A percentile compares a stretch with the other conserved stretches of the same genome.
phyloP scores from a whole-genome alignment of 202 grass and related monocot genomes.

The Zizania palustris region DNA sequence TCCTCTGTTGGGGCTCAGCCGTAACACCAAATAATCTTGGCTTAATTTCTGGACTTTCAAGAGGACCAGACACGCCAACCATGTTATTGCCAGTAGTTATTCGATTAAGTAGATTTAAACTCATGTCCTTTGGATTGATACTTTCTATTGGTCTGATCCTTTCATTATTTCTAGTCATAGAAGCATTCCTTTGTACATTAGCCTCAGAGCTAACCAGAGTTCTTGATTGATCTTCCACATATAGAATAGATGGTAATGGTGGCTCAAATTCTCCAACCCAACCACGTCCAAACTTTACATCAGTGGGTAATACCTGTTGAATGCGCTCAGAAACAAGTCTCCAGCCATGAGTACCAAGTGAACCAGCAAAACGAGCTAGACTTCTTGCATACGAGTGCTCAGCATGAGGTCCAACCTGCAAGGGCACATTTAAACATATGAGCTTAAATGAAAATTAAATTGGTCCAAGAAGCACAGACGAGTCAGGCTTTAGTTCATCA shows the following conservation, averaged over 20 bases:
- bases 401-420: slow-evolving; percentile 75
- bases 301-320: slow-evolving; percentile 70
- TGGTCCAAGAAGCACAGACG: slow-evolving; percentile 12
- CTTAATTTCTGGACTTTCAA: slow-evolving; percentile 57
- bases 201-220: slow-evolving; percentile 35
- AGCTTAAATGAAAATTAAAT: slow-evolving; percentile 35
- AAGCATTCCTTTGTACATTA: slow-evolving; percentile 48
- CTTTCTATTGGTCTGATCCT: slow-evolving; percentile 42
- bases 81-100: slow-evolving; percentile 40
- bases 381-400: slow-evolving; percentile 91
- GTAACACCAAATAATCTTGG: slow-evolving; percentile 55
- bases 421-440: slow-evolving; percentile 43
- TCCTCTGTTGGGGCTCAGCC: slow-evolving; percentile 48
- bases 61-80: slow-evolving; percentile 54
- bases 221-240: slow-evolving; percentile 51
- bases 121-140: slow-evolving; percentile 48
- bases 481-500: slow-evolving; percentile 44
- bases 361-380: slow-evolving; percentile 84
- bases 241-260: slow-evolving; percentile 57
- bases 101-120: slow-evolving; percentile 46
- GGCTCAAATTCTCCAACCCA: slow-evolving; percentile 94
- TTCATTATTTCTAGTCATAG: slow-evolving; percentile 40
- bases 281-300: slow-evolving; percentile 84
- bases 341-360: slow-evolving; percentile 76
- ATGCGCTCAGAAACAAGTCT: slow-evolving; percentile 82